Base-by-base conservation (phyloP, 352 stramenopile genomes). In the Phytophthora pinifolia region DNA sequence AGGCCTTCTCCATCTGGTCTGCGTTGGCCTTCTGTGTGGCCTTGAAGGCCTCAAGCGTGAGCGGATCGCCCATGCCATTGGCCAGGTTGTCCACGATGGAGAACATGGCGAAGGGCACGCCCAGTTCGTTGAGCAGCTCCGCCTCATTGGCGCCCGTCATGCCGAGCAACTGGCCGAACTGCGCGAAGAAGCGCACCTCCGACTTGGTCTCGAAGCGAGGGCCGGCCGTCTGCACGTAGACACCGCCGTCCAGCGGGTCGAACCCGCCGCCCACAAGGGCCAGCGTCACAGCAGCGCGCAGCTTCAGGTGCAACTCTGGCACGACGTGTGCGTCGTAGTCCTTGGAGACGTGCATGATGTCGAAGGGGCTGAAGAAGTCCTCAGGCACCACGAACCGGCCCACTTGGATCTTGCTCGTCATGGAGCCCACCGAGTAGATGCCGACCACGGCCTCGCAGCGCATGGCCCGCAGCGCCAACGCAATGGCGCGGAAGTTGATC, bases 131-230 rank as follows among this genome's bases (percentile, higher is more conserved):
- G 18, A 90, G 74, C 5, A 94, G 68, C 58, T 90, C 83, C 32
- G 88, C 86, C 59, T 96, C 88, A 55, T 96, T 92, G 14, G 82
- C 78, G 41, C 80, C 86, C 6, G 88, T 96, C 88, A 96, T 96
- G 37, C 88, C 88, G 36, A 96, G 82, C 47, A 96, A 62, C 32
- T 96, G 73, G 8, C 86, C 88, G 38, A 88, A 92, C 59, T 93
- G 80, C 22, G 83, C 70, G 49, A 96, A 92, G 67, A 93, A 94
- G 41, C 83, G 83, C 72, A 96, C 86, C 65, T 96, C 88, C 10
- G 88, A 78, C 70, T 95, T 95, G 46, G 88, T 96, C 68, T 96
- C 88, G 57, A 96, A 96, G 54, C 88, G 84, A 31, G 88, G 88
- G 2, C 88, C 88, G 0, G 75, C 65, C 27, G 81, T 88, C 69